phyloP scores from a whole-genome alignment of 148 eudicot genomes.

The Amaranthus hypochondriacus region DNA sequence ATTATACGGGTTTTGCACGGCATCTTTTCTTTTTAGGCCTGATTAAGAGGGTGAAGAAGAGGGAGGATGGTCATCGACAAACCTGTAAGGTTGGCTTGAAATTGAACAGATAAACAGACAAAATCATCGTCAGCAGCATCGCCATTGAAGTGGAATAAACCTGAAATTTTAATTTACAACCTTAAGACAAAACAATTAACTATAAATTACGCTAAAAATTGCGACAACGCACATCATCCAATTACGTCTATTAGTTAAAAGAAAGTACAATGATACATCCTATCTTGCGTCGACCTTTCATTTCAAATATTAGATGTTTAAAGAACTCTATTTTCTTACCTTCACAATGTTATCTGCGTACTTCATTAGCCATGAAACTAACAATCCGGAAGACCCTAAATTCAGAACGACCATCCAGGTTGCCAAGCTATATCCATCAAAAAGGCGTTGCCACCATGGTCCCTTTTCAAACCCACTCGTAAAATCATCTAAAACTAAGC shows the following conservation, averaged over 20 bases:
- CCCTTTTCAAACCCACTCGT: conserved; percentile 82
- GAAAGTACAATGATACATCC: neutral
- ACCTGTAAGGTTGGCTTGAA: conserved; percentile 94
- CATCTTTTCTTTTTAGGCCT: neutral
- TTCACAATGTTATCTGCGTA: conserved; percentile 92
- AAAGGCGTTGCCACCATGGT: conserved; percentile 91
- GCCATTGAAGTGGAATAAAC: conserved; percentile 99
- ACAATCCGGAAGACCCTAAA: conserved; percentile 88
- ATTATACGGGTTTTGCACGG: too few species aligned
- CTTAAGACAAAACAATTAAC: neutral
- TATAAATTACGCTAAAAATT: neutral
- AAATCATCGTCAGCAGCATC: conserved; percentile 84
- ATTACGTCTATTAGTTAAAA: neutral
- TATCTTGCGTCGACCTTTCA: neutral
- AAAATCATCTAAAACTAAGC: conserved; percentile 73
- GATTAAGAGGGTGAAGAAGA: neutral
- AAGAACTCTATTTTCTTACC: conserved; percentile 34
- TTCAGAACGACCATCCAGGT: conserved; percentile 96
- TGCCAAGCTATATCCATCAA: conserved; percentile 71
- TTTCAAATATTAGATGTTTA: neutral
- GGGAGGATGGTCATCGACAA: conserved; percentile 7
- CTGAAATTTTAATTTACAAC: conserved; percentile 29
- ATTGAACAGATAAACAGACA: conserved; percentile 67
- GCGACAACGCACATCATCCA: neutral
- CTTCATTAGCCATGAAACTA: conserved; percentile 99